Conservation (phyloP, 192 early-diverging fungal species). For the Paraglomus brasilianum region DNA sequence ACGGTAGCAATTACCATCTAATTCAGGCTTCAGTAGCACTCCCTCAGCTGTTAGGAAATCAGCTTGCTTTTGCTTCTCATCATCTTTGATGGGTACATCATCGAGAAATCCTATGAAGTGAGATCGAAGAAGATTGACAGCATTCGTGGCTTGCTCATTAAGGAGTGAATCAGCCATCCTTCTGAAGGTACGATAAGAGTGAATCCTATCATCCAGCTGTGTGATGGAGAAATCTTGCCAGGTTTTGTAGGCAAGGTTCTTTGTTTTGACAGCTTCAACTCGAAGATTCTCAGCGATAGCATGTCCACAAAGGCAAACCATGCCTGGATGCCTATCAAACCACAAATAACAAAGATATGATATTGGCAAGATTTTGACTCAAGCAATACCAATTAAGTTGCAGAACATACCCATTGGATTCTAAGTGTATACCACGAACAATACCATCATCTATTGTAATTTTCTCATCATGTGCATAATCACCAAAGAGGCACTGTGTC, state of each 20-base stretch:
- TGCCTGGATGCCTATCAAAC: slow-evolving; percentile 21
- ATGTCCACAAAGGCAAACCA: slow-evolving; percentile 13
- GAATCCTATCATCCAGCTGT: no score
- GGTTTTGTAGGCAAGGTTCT: neutral
- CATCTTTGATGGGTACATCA: neutral
- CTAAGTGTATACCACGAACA: neutral
- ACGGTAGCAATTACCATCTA: neutral
- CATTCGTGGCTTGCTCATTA: neutral
- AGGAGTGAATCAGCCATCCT: slow-evolving; percentile 8
- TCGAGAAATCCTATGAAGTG: slow-evolving; percentile 7
- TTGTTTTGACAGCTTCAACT: neutral
- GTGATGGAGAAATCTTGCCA: slow-evolving; percentile 3
- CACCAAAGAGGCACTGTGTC: slow-evolving; percentile 4
- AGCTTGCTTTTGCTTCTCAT: neutral
- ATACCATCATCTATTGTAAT: slow-evolving; percentile 2
- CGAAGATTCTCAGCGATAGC: slow-evolving; percentile 1
- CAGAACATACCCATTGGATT: no score
- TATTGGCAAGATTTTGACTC: slow-evolving; percentile 5
- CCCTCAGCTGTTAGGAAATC: slow-evolving; percentile 15
- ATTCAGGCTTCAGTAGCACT: neutral
- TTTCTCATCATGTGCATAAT: slow-evolving; percentile 1
- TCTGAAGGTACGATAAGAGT: slow-evolving; percentile 5
- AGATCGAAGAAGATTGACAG: slow-evolving; percentile 24
- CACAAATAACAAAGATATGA: no score
- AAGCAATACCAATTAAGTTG: neutral